Conservation (phyloP, 2,329 filamentous ascomycete species). For the Epichloe sp. region DNA sequence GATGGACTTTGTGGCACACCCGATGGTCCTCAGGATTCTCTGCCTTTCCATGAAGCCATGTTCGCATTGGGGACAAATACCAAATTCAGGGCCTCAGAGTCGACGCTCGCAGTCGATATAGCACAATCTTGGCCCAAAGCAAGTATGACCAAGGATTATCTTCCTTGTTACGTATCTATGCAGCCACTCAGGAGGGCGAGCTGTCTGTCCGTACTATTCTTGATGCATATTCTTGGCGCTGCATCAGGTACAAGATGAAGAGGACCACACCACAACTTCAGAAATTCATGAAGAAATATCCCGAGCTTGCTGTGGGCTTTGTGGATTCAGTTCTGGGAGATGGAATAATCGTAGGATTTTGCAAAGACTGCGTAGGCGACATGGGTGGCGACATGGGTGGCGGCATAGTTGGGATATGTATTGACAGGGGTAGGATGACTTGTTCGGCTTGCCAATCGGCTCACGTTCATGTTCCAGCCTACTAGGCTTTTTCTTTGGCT, state of each 20-base stretch:
- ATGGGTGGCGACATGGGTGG: too few species aligned
- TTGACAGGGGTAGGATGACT: accelerated
- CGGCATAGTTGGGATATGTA: too few species aligned
- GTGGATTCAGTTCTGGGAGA: too few species aligned
- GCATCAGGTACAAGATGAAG: not conserved
- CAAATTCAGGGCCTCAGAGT: not conserved
- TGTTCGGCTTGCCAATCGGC: too few species aligned
- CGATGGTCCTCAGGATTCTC: not conserved
- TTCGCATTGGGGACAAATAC: not conserved
- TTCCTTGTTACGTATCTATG: not conserved
- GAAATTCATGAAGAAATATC: not conserved
- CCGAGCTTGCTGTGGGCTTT: not conserved
- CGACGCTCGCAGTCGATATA: not conserved
- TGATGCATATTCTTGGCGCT: not conserved
- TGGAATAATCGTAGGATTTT: not conserved
- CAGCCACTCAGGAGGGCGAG: not conserved
- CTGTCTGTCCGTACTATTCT: not conserved
- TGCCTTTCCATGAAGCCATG: not conserved
- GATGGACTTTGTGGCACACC: not conserved
- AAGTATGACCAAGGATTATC: not conserved
- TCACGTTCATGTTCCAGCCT: too few species aligned
- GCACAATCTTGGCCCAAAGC: accelerated
- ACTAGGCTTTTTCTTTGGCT: too few species aligned
- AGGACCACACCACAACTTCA: not conserved
- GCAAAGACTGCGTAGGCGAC: accelerated